Conservation (phyloP, 768 basidiomycete genomes). For the Hypholoma fasciculare region DNA sequence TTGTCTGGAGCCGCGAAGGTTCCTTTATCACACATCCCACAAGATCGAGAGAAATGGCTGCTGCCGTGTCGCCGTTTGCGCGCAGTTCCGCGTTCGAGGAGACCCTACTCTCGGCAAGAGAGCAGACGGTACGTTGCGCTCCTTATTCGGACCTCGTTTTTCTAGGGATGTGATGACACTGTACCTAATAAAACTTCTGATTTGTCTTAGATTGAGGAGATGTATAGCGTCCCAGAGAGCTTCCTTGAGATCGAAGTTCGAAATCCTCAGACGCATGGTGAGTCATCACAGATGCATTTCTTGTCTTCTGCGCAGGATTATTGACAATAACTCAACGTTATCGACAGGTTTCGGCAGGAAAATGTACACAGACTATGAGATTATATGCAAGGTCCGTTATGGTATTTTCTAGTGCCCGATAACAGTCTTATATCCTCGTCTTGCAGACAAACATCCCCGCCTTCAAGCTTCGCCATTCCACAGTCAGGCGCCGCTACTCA, state of each 20-base stretch:
- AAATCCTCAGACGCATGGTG: slow-evolving; percentile 97
- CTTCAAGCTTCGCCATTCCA: slow-evolving; percentile 93
- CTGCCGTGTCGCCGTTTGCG: slow-evolving; percentile 62
- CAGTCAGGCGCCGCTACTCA: slow-evolving; percentile 86
- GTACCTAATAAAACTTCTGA: neutral
- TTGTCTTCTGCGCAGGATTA: neutral
- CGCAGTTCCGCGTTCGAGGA: slow-evolving; percentile 59
- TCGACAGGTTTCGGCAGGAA: slow-evolving; percentile 87
- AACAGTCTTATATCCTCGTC: neutral
- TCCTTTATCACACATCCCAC: neutral
- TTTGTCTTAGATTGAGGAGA: slow-evolving; percentile 81
- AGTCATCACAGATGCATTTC: slow-evolving; percentile 18
- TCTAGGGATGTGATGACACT: slow-evolving; percentile 16
- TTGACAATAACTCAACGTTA: slow-evolving; percentile 1
- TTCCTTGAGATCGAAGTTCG: slow-evolving; percentile 97
- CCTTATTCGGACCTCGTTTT: slow-evolving; percentile 1
- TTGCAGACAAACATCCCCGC: slow-evolving; percentile 96
- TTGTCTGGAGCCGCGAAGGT: neutral
- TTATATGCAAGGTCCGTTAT: slow-evolving; percentile 85
- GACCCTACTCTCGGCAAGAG: slow-evolving; percentile 45
- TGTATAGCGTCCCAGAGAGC: slow-evolving; percentile 97
- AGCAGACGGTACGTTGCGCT: slow-evolving; percentile 52
- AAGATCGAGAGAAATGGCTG: slow-evolving; percentile 24
- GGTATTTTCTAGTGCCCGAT: neutral
- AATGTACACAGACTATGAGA: slow-evolving; percentile 99